Evolutionary conservation across 495 filamentous ascomycete species (phyloP).

Genomic region (Penicillium subrubescens): DNA sequence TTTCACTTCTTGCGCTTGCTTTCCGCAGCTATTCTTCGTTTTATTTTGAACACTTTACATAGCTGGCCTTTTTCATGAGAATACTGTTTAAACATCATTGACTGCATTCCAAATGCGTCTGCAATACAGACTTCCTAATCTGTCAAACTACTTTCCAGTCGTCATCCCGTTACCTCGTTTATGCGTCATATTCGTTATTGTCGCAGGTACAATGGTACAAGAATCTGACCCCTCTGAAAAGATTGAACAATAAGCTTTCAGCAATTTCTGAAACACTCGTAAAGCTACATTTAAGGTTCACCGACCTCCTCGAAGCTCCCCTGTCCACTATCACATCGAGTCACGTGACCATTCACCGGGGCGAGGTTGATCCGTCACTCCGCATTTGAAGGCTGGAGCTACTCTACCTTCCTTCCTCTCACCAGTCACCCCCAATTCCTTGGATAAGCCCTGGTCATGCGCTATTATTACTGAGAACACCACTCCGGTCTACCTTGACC

Average conservation of each 20-base stretch:
- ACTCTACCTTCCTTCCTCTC: slow-evolving; percentile 8
- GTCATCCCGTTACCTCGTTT: slow-evolving; percentile 24
- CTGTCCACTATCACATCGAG: not conserved
- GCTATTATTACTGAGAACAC: not conserved
- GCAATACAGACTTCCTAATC: not conserved
- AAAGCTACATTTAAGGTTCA: not conserved
- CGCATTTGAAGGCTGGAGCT: slow-evolving; percentile 30
- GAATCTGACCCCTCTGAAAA: not conserved
- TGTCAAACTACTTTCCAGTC: slow-evolving; percentile 3
- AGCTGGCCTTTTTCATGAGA: not conserved
- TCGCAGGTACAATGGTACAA: not conserved
- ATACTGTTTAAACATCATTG: not conserved
- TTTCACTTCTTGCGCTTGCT: not conserved
- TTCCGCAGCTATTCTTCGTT: not conserved
- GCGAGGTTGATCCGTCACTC: slow-evolving; percentile 26
- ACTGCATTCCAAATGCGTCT: not conserved
- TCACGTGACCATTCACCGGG: slow-evolving; percentile 27
- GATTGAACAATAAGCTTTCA: not conserved
- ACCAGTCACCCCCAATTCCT: slow-evolving; percentile 18
- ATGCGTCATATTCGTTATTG: not conserved
- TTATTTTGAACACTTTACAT: not conserved
- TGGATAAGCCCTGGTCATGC: slow-evolving; percentile 1
- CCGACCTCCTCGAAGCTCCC: not conserved
- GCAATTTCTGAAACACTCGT: not conserved
- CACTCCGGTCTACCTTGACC: not conserved